Base-by-base conservation (phyloP, 495 filamentous ascomycete species). In the Ramalina intermedia region DNA sequence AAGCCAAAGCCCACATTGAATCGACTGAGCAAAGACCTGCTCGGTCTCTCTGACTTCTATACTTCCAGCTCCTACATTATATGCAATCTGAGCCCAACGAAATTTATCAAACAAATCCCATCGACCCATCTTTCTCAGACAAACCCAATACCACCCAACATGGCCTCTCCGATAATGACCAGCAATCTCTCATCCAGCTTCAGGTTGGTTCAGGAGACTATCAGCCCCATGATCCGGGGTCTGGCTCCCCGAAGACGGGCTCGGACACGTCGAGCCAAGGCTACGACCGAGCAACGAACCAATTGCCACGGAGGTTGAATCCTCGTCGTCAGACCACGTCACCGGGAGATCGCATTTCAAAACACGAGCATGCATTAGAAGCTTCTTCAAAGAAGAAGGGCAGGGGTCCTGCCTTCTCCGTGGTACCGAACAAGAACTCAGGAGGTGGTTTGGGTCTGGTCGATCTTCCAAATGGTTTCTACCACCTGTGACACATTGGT, bases 81-180 rank as follows among this genome's bases (percentile, higher is more conserved):
- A 95, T 95, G 88, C 87, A 90, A 80, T 68, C 81, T 78, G 82
- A 82, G 78, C 72, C 74, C 58, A 66, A 71, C 63, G 73, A 78
- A 64, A 70, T 70, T 70, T 71, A 72, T 61, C 73, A 74, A 69
- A 72, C 69, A 58, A 67, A 64, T 53, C 61, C 62, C 56, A 62
- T 66, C 50, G 55, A 63, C 61, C 67, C 65, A 63, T 63, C 61
- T 59, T 63, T 60, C 55, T 64, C 59, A 58, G 59, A 62, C 59
- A 66, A 57, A 51, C 61, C 51, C 54, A 58, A 61, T 50, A 42
- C 69, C 62, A 72, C 67, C 71, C 84, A 94, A 76, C 70, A 94
- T 94, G 87, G 88, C 81, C 63, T 71, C 60, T 62, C 56, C 35
- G 26, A 56, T 62, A 67, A 76, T 70, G 68, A 74, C 64, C 63